These are phyloP conservation scores for Poterioochromonas sp. DNA, from an alignment of 352 stramenopile species.

Conservation along the genomic window DNA sequence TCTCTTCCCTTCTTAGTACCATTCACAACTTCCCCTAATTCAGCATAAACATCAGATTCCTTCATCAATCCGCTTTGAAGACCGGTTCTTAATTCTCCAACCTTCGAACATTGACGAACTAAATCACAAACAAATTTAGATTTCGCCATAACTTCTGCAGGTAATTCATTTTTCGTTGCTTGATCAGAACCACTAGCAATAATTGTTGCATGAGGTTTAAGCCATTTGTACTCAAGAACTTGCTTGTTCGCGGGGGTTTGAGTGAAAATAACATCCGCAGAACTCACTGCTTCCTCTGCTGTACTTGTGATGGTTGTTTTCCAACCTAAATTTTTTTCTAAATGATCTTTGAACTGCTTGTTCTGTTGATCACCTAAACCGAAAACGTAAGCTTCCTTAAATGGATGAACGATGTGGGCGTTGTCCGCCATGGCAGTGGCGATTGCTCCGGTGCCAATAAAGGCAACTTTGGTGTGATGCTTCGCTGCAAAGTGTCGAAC, in stretches of 20 bases:
- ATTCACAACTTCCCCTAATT: constrained; percentile 66
- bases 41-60: constrained; percentile 60
- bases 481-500: constrained; percentile 57
- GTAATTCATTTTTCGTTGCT: constrained; percentile 68
- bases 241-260: constrained; percentile 52
- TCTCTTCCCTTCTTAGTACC: constrained; percentile 58
- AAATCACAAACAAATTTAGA: constrained; percentile 45
- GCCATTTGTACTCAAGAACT: constrained; percentile 56
- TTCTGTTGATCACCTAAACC: constrained; percentile 48
- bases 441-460: constrained; percentile 63
- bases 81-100: constrained; percentile 59
- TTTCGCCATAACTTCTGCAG: constrained; percentile 52
- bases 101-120: constrained; percentile 45
- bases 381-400: constrained; percentile 49
- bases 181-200: constrained; percentile 65
- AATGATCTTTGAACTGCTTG: constrained; percentile 55
- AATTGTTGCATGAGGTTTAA: constrained; percentile 61
- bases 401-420: constrained; percentile 50
- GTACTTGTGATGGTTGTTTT: constrained; percentile 53
- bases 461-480: constrained; percentile 55
- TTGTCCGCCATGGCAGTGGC: constrained; percentile 60
- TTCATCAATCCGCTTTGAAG: constrained; percentile 58
- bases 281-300: constrained; percentile 53
- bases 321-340: constrained; percentile 55
- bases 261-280: constrained; percentile 62